Percentiles rank a stretch among this genome's conserved stretches.
phyloP scores from a whole-genome alignment of 1,284 basidiomycete genomes.

The Ceratobasidium sp. region DNA sequence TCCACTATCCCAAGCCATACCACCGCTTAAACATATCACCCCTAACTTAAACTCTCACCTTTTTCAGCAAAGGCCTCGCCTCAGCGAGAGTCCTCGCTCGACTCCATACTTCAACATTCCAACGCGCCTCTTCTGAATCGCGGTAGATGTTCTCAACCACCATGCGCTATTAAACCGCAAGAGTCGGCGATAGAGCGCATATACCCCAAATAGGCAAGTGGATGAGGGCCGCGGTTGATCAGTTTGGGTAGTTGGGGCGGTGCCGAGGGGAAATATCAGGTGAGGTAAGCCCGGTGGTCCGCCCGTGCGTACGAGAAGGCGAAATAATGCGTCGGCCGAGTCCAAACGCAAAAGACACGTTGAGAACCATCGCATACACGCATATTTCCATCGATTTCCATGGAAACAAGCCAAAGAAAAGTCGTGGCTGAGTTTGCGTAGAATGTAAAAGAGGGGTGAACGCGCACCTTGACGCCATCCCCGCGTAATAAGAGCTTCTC shows the following conservation, averaged over 20 bases:
- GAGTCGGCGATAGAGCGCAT: conserved; percentile 7
- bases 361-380: conserved; percentile 18
- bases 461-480: conserved; percentile 40
- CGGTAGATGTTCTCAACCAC: conserved; percentile 97
- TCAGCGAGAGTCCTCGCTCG: conserved; percentile 77
- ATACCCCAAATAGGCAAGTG: conserved; percentile 18
- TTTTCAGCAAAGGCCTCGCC: conserved; percentile 82
- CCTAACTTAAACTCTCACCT: conserved; percentile 61
- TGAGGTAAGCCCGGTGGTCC: not conserved
- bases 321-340: conserved; percentile 12
- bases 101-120: conserved; percentile 91
- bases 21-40: too few species aligned
- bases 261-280: not conserved
- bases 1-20: not conserved
- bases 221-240: not conserved
- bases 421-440: not conserved
- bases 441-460: conserved; percentile 70
- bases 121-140: conserved; percentile 84
- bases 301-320: not conserved
- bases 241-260: not conserved
- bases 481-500: conserved; percentile 91
- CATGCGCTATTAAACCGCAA: conserved; percentile 54
- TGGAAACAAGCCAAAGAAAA: not conserved
- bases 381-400: not conserved
- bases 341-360: conserved; percentile 37